Conservation (phyloP, 805 yeast species). For the Candida khao-thaluensis region DNA sequence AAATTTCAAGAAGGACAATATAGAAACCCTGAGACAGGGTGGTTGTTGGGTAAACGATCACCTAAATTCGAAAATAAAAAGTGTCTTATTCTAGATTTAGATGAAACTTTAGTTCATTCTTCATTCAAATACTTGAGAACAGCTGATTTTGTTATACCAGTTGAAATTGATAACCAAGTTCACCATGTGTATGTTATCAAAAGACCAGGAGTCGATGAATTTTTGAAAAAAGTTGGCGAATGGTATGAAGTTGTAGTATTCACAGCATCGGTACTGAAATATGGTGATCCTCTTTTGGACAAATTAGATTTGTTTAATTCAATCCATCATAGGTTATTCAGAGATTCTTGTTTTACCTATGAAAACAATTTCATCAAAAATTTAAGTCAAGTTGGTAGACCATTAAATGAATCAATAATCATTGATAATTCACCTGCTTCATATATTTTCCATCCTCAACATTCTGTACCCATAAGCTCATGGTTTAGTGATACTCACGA, state of each 20-base stretch:
- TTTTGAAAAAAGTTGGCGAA: slow-evolving; percentile 77
- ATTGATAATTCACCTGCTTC: slow-evolving; percentile 98
- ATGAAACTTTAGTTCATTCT: slow-evolving; percentile 95
- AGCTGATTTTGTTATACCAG: slow-evolving; percentile 96
- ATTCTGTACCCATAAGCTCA: slow-evolving; percentile 93
- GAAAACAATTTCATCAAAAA: slow-evolving; percentile 95
- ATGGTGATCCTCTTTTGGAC: slow-evolving; percentile 93
- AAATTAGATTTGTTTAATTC: slow-evolving; percentile 73
- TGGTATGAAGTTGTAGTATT: slow-evolving; percentile 93
- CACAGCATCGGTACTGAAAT: slow-evolving; percentile 93
- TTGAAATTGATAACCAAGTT: slow-evolving; percentile 87
- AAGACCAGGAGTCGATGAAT: slow-evolving; percentile 97
- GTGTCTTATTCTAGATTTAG: slow-evolving; percentile 87
- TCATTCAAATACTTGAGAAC: slow-evolving; percentile 88
- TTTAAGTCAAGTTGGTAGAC: slow-evolving; percentile 91
- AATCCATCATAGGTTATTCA: slow-evolving; percentile 86
- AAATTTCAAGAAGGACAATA: slow-evolving; percentile 71
- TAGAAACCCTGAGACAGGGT: slow-evolving; percentile 59
- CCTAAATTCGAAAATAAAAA: slow-evolving; percentile 59
- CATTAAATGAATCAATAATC: slow-evolving; percentile 78
- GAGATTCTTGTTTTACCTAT: slow-evolving; percentile 91
- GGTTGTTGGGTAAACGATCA: slow-evolving; percentile 59
- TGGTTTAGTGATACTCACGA: slow-evolving; percentile 99
- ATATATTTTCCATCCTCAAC: slow-evolving; percentile 97
- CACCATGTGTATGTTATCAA: slow-evolving; percentile 96